Percentiles rank a stretch among this genome's conserved stretches.
Conservation (phyloP, 257 asterid genomes). For the Pogostemon cablin region DNA sequence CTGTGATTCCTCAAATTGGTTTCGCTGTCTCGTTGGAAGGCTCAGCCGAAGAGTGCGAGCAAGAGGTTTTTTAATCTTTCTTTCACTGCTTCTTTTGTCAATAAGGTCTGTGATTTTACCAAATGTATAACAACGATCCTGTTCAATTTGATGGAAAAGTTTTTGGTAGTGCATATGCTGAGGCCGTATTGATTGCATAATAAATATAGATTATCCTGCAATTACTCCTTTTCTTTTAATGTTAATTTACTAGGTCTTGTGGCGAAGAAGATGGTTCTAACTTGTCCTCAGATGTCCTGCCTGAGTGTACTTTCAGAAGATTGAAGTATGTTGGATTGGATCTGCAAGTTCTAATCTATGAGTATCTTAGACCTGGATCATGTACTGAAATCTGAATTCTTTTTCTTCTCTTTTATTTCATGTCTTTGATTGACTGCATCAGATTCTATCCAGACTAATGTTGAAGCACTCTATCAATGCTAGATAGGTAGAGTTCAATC, state of each 20-base stretch:
- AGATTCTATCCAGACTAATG: conserved; percentile 10
- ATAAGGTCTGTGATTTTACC: conserved; percentile 2
- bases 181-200: background rate
- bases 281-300: conserved; percentile 27
- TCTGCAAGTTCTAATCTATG: conserved; percentile 21
- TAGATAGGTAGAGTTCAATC: conserved; percentile 34
- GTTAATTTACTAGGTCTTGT: conserved; percentile 30
- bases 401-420: conserved; percentile 22
- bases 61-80: conserved; percentile 40
- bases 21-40: conserved; percentile 39
- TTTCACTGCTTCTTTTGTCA: background rate
- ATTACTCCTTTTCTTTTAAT: conserved; percentile 22
- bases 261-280: conserved; percentile 35
- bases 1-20: conserved; percentile 35
- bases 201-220: background rate
- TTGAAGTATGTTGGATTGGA: conserved; percentile 34
- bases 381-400: conserved; percentile 21
- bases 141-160: background rate
- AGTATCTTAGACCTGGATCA: conserved; percentile 8
- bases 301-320: conserved; percentile 25
- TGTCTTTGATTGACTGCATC: conserved; percentile 24
- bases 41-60: conserved; percentile 44
- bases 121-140: background rate
- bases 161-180: conserved; percentile 7
- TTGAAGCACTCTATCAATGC: conserved; percentile 22